These are phyloP conservation scores for Mrakia hoshinonis DNA, from an alignment of 768 basidiomycete species.

Conservation along the genomic window DNA sequence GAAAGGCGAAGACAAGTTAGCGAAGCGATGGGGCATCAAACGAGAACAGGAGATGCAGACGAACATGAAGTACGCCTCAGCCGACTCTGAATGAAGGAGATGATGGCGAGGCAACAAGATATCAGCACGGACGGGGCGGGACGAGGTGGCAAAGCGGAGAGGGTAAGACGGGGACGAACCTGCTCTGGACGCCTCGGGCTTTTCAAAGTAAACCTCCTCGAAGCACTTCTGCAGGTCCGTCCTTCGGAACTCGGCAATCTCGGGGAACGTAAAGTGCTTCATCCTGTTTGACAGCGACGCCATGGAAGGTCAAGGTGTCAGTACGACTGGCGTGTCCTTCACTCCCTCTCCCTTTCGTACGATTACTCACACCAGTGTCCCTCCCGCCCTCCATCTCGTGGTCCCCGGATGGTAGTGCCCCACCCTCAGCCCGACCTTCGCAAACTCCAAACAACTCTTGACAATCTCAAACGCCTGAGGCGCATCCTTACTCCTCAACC, in stretches of 20 bases:
- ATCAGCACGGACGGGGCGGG: not conserved
- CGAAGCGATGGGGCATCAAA: no score
- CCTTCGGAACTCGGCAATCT: constrained; percentile 56
- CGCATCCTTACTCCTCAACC: constrained; percentile 58
- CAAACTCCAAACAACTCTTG: constrained; percentile 56
- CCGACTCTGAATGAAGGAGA: constrained; percentile 7
- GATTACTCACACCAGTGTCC: constrained; percentile 37
- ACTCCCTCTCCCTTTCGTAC: not conserved
- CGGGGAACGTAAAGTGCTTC: constrained; percentile 75
- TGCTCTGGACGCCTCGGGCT: constrained; percentile 52
- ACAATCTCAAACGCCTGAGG: constrained; percentile 65
- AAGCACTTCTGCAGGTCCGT: constrained; percentile 58
- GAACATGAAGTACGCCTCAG: constrained; percentile 27
- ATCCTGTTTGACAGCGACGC: constrained; percentile 47
- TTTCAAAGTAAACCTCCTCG: constrained; percentile 56
- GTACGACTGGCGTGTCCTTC: not conserved
- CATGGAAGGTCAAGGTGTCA: not conserved
- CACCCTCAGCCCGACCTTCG: not conserved
- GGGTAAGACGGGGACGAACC: not conserved
- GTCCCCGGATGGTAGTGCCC: constrained; percentile 15
- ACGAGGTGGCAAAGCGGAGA: not conserved
- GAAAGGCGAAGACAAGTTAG: no score
- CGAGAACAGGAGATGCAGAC: not conserved
- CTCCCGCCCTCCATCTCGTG: constrained; percentile 33
- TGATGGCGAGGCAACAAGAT: not conserved